A percentile compares a stretch with the other conserved stretches of the same genome.
Evolutionary conservation across 495 filamentous ascomycete species (phyloP).

Genomic region (Aspergillus biplanus): DNA sequence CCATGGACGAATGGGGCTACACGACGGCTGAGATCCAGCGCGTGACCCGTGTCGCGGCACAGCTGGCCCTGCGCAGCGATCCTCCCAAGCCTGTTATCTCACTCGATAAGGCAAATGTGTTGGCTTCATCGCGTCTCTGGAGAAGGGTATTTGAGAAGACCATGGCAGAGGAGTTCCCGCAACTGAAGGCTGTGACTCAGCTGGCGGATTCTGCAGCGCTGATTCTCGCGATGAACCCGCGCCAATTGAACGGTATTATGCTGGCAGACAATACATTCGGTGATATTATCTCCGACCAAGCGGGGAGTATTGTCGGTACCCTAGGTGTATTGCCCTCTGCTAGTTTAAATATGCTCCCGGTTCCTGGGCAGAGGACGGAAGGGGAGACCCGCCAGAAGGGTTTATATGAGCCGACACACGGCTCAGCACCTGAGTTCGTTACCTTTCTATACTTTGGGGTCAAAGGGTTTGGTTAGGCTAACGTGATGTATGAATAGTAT

Average conservation of each 20-base stretch:
- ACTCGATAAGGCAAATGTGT: constrained; percentile 56
- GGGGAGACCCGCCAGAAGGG: constrained; percentile 29
- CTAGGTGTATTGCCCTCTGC: constrained; percentile 55
- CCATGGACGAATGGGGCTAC: constrained; percentile 56
- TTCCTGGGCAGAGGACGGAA: constrained; percentile 30
- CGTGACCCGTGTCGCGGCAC: constrained; percentile 49
- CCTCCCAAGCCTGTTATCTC: constrained; percentile 51
- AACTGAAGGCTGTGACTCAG: constrained; percentile 50
- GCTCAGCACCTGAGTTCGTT: constrained; percentile 45
- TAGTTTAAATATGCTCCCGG: constrained; percentile 52
- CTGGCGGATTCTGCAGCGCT: constrained; percentile 54
- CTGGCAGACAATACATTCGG: constrained; percentile 57
- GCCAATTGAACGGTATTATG: constrained; percentile 52
- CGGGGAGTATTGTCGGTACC: constrained; percentile 51
- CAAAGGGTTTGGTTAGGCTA: background rate
- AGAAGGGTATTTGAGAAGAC: constrained; percentile 47
- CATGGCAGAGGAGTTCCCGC: constrained; percentile 51
- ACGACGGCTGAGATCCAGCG: constrained; percentile 50
- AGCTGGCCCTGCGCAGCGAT: constrained; percentile 48
- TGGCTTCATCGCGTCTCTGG: constrained; percentile 55
- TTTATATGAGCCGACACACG: constrained; percentile 48
- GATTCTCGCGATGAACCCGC: constrained; percentile 53
- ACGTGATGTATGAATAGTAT: constrained; percentile 26
- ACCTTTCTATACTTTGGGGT: background rate
- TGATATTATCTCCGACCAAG: constrained; percentile 56